phyloP scores from a whole-genome alignment of 2,329 filamentous ascomycete species.

The Aspergillus fischeri region DNA sequence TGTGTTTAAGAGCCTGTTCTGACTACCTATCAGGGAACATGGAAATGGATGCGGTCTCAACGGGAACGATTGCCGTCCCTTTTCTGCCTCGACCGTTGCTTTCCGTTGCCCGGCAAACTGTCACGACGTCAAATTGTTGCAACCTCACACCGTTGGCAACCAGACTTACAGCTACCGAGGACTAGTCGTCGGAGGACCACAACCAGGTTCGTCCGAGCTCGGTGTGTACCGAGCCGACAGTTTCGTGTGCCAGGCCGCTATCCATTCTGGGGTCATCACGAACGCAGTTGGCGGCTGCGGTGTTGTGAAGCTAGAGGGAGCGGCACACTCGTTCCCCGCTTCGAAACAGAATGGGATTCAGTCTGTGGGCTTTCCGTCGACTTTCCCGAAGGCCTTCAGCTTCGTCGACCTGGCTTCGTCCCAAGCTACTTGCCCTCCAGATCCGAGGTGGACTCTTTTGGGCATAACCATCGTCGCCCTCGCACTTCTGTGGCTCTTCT shows the following conservation, averaged over 20 bases:
- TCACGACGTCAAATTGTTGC: constrained; percentile 42
- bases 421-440: constrained; percentile 62
- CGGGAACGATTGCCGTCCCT: constrained; percentile 54
- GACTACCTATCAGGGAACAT: constrained; percentile 26
- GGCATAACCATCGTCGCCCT: constrained; percentile 78
- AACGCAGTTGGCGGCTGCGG: constrained; percentile 74
- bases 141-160: constrained; percentile 51
- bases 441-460: constrained; percentile 80
- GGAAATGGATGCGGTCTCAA: constrained; percentile 51
- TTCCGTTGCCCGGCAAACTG: constrained; percentile 58
- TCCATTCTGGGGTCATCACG: constrained; percentile 75
- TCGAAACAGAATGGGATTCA: constrained; percentile 68
- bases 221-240: constrained; percentile 83
- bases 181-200: constrained; percentile 50
- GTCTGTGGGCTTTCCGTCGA: constrained; percentile 76
- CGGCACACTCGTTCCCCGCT: constrained; percentile 58
- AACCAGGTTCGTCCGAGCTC: constrained; percentile 30
- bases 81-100: constrained; percentile 48
- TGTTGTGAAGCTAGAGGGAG: constrained; percentile 69
- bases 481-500: constrained; percentile 73
- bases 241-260: constrained; percentile 78
- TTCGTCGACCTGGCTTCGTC: constrained; percentile 60
- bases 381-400: constrained; percentile 81
- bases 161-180: constrained; percentile 49
- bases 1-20: not conserved